Percentiles rank a stretch among this genome's conserved stretches.
These are phyloP conservation scores for Penicillium atrosanguineum DNA, from an alignment of 495 filamentous ascomycete genomes.

Conservation along the genomic window DNA sequence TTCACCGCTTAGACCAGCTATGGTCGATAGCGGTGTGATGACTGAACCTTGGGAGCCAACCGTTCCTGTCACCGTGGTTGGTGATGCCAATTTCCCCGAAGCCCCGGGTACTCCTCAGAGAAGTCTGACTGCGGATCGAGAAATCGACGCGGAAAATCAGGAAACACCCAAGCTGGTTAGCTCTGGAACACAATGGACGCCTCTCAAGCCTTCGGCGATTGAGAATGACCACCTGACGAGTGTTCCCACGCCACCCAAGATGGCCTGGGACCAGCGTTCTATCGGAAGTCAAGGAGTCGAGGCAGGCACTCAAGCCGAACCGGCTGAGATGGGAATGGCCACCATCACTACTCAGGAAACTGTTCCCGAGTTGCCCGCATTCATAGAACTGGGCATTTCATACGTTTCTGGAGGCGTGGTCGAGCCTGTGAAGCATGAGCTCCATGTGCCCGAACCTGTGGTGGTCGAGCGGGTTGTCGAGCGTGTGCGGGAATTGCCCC, in stretches of 20 bases:
- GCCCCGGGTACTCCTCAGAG: slow-evolving; percentile 25
- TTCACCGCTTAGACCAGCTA: slow-evolving; percentile 37
- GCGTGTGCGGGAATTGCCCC: no score
- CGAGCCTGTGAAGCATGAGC: slow-evolving; percentile 28
- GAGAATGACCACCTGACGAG: slow-evolving; percentile 30
- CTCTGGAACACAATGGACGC: slow-evolving; percentile 40
- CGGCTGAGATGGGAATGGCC: slow-evolving; percentile 34
- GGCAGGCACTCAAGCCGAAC: slow-evolving; percentile 15
- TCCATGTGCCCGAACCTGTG: slow-evolving; percentile 17
- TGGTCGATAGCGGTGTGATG: slow-evolving; percentile 85
- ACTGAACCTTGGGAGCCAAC: slow-evolving; percentile 66
- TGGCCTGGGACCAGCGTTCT: slow-evolving; percentile 35
- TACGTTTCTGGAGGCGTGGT: slow-evolving; percentile 31
- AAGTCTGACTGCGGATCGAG: slow-evolving; percentile 13
- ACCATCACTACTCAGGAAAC: slow-evolving; percentile 38
- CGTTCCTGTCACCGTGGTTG: slow-evolving; percentile 1
- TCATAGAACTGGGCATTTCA: slow-evolving; percentile 31
- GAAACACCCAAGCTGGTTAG: slow-evolving; percentile 26
- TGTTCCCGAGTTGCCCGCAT: slow-evolving; percentile 28
- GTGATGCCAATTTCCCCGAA: background rate
- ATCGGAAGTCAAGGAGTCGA: slow-evolving; percentile 14
- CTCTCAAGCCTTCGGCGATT: slow-evolving; percentile 21
- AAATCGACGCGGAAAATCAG: slow-evolving; percentile 13
- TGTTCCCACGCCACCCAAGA: slow-evolving; percentile 41
- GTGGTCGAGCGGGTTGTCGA: slow-evolving; percentile 11